These are phyloP conservation scores for Encephalitozoon romaleae DNA, from an alignment of 371 early-diverging fungal species.

Conservation along the genomic window DNA sequence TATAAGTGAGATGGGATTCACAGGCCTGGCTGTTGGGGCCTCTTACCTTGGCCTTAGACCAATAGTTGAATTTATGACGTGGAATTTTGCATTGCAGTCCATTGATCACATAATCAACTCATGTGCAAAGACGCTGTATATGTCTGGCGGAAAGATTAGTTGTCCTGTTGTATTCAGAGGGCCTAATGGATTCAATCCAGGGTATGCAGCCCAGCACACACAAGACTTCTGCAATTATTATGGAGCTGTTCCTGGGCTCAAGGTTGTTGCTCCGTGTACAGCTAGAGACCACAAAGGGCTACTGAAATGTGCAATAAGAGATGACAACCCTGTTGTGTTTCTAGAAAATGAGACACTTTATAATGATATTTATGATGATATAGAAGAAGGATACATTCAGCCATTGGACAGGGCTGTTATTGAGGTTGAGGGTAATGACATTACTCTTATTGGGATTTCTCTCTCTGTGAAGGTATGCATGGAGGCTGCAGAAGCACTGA, in stretches of 20 bases:
- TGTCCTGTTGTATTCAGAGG: slow-evolving; percentile 97
- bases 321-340: slow-evolving; percentile 91
- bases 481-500: slow-evolving; percentile 77
- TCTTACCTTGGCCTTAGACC: slow-evolving; percentile 87
- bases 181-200: slow-evolving; percentile 93
- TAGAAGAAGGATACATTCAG: slow-evolving; percentile 20
- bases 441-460: slow-evolving; percentile 88
- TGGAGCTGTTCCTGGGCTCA: slow-evolving; percentile 87
- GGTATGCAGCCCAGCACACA: slow-evolving; percentile 97
- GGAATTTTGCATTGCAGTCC: slow-evolving; percentile 98
- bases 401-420: slow-evolving; percentile 45
- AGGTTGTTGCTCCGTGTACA: slow-evolving; percentile 92
- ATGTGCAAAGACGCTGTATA: slow-evolving; percentile 91
- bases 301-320: slow-evolving; percentile 87
- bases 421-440: slow-evolving; percentile 65
- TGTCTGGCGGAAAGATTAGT: slow-evolving; percentile 79
- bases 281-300: slow-evolving; percentile 93
- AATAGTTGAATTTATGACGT: slow-evolving; percentile 98
- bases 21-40: slow-evolving; percentile 92
- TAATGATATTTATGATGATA: slow-evolving; percentile 73
- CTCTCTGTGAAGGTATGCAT: slow-evolving; percentile 74
- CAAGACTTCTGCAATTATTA: slow-evolving; percentile 96
- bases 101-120: slow-evolving; percentile 99
- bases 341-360: slow-evolving; percentile 97
- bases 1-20: slow-evolving; percentile 95